phyloP scores from a whole-genome alignment of 2,329 filamentous ascomycete species.

The Paracorniculantispora psalliotae region DNA sequence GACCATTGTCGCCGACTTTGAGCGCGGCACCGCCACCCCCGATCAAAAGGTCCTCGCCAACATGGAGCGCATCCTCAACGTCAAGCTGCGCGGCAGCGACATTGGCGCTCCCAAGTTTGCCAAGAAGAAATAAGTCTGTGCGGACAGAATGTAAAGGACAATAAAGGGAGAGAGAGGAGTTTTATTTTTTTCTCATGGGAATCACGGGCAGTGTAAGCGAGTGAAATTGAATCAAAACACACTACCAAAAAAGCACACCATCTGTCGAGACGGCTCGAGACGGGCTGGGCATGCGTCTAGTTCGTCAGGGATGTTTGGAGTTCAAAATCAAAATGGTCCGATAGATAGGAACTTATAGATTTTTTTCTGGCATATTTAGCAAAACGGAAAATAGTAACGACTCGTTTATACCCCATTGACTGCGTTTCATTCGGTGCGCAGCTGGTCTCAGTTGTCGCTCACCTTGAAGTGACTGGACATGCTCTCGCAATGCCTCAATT shows the following conservation, averaged over 20 bases:
- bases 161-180: background rate
- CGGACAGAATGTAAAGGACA: background rate
- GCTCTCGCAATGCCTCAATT: background rate
- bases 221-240: background rate
- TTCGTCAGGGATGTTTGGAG: conserved; percentile 5
- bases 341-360: conserved; percentile 14
- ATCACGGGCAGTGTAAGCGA: conserved; percentile 10
- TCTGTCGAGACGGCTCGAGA: background rate
- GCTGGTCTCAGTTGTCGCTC: conserved; percentile 6
- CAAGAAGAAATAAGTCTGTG: conserved; percentile 53
- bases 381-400: conserved; percentile 5
- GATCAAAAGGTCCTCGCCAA: conserved; percentile 76
- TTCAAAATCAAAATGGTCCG: conserved; percentile 5
- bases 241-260: background rate
- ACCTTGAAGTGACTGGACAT: background rate
- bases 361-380: conserved; percentile 12
- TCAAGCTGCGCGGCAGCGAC: conserved; percentile 79
- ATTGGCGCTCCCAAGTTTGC: conserved; percentile 81
- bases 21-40: conserved; percentile 70
- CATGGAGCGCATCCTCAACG: conserved; percentile 81
- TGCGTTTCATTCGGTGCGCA: background rate
- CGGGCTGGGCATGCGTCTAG: background rate
- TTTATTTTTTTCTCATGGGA: conserved; percentile 13
- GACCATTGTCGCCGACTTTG: conserved; percentile 75
- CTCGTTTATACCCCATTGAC: conserved; percentile 7